Evolutionary conservation across 192 early-diverging fungal genomes (phyloP).

Genomic region (Coemansia sp.): DNA sequence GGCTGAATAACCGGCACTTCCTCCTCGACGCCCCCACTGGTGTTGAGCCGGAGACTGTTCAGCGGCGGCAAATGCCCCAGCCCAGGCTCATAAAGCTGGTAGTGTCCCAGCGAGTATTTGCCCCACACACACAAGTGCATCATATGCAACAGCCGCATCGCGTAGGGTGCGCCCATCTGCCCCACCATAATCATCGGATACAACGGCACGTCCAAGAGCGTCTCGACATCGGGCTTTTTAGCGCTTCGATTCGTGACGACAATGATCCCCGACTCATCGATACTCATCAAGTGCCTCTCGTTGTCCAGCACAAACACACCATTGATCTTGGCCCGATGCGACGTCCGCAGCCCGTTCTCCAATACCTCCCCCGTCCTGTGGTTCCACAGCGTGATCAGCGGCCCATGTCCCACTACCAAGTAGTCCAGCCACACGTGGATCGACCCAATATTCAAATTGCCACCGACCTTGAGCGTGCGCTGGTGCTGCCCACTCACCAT

Average conservation of each 20-base stretch:
- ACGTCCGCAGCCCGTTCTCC: slow-evolving; percentile 27
- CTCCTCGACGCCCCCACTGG: neutral
- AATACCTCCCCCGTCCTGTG: slow-evolving; percentile 40
- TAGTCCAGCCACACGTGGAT: slow-evolving; percentile 49
- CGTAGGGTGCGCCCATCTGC: slow-evolving; percentile 43
- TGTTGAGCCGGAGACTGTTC: slow-evolving; percentile 20
- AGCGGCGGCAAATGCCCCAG: slow-evolving; percentile 40
- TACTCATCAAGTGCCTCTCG: slow-evolving; percentile 40
- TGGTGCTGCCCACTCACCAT: slow-evolving; percentile 17
- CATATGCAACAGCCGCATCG: slow-evolving; percentile 52
- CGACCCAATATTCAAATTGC: slow-evolving; percentile 14
- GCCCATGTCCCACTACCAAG: slow-evolving; percentile 38
- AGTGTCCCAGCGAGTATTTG: slow-evolving; percentile 45
- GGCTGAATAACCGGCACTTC: neutral
- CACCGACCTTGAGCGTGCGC: slow-evolving; percentile 13
- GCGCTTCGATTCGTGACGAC: slow-evolving; percentile 33
- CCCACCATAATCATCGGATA: slow-evolving; percentile 45
- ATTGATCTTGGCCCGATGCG: slow-evolving; percentile 33
- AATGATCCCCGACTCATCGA: slow-evolving; percentile 39
- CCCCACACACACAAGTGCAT: slow-evolving; percentile 55
- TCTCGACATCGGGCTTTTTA: slow-evolving; percentile 7
- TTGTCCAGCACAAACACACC: slow-evolving; percentile 51
- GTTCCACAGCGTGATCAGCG: slow-evolving; percentile 42
- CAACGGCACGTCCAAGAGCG: slow-evolving; percentile 45
- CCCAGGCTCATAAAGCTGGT: slow-evolving; percentile 50